phyloP scores from a whole-genome alignment of 805 yeast genomes.

The Tetrapisispora phaffii region DNA sequence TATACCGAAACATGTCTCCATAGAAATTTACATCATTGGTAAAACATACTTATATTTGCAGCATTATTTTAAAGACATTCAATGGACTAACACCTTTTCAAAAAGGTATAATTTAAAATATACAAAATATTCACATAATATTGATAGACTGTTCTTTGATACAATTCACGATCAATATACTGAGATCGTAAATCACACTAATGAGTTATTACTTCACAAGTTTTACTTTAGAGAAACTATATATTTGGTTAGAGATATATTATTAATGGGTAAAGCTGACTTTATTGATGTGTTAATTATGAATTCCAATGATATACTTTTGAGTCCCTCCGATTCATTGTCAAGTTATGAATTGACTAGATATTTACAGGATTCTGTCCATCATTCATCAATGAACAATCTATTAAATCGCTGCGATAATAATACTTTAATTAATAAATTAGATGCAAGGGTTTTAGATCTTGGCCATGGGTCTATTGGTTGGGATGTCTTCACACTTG shows the following conservation, averaged over 20 bases:
- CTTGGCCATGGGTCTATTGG: slow-evolving; percentile 66
- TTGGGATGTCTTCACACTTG: slow-evolving; percentile 89
- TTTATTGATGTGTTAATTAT: slow-evolving; percentile 57
- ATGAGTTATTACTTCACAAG: slow-evolving; percentile 39
- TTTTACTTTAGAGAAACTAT: slow-evolving; percentile 45
- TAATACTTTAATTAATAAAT: slow-evolving; percentile 36
- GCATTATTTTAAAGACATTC: slow-evolving; percentile 53
- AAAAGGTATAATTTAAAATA: slow-evolving; percentile 18
- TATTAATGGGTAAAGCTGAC: slow-evolving; percentile 72
- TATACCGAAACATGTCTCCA: slow-evolving; percentile 32
- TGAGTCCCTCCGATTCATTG: slow-evolving; percentile 52
- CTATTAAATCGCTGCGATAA: slow-evolving; percentile 28
- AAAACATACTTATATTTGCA: slow-evolving; percentile 57
- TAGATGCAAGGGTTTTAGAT: slow-evolving; percentile 79
- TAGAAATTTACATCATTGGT: slow-evolving; percentile 57
- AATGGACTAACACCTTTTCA: slow-evolving; percentile 47
- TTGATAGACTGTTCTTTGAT: slow-evolving; percentile 21
- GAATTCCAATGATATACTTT: slow-evolving; percentile 44
- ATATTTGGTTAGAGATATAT: slow-evolving; percentile 50
- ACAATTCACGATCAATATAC: slow-evolving; percentile 37
- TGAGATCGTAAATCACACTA: slow-evolving; percentile 45
- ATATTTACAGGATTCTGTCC: slow-evolving; percentile 54
- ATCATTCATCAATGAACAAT: slow-evolving; percentile 40
- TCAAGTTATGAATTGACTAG: slow-evolving; percentile 58
- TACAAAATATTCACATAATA: slow-evolving; percentile 3